Conservation (phyloP, 2,329 filamentous ascomycete genomes). For the Allantophomopsis cytisporea region DNA sequence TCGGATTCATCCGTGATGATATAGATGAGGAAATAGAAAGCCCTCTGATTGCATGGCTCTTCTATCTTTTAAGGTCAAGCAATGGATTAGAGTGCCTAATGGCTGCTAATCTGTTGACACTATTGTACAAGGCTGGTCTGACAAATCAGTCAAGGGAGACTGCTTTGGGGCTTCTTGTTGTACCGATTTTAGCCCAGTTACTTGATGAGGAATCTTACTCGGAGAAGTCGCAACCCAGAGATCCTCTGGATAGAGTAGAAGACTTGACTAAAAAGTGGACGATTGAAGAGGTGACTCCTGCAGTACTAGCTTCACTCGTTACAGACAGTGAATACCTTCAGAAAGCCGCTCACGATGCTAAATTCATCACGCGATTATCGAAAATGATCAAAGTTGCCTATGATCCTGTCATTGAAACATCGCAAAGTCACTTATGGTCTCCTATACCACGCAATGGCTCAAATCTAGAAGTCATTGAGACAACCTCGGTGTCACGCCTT, state of each 20-base stretch:
- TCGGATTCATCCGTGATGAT: conserved; percentile 4
- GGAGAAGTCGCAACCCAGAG: conserved; percentile 21
- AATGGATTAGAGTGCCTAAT: conserved; percentile 47
- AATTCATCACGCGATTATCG: conserved; percentile 45
- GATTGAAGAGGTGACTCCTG: conserved; percentile 58
- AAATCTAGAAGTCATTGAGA: conserved; percentile 11
- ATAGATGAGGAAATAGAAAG: conserved; percentile 48
- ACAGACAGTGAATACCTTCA: conserved; percentile 70
- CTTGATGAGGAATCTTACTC: conserved; percentile 36
- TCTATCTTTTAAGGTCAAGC: conserved; percentile 45
- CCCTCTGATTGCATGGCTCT: conserved; percentile 60
- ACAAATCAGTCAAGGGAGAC: conserved; percentile 49
- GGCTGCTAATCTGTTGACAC: conserved; percentile 55
- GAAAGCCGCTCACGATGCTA: conserved; percentile 63
- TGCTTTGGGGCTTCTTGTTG: conserved; percentile 50
- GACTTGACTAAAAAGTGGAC: conserved; percentile 27
- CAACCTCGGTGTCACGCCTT: conserved; percentile 22
- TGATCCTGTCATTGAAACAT: conserved; percentile 36
- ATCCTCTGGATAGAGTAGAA: conserved; percentile 21
- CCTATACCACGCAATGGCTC: conserved; percentile 11
- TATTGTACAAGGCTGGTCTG: conserved; percentile 55
- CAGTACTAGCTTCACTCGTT: conserved; percentile 65
- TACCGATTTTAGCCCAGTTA: conserved; percentile 56
- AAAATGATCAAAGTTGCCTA: conserved; percentile 53
- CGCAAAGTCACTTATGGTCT: conserved; percentile 39